A percentile compares a stretch with the other conserved stretches of the same genome.
phyloP scores from a whole-genome alignment of 2,329 filamentous ascomycete genomes.

The Exophiala aquamarina region DNA sequence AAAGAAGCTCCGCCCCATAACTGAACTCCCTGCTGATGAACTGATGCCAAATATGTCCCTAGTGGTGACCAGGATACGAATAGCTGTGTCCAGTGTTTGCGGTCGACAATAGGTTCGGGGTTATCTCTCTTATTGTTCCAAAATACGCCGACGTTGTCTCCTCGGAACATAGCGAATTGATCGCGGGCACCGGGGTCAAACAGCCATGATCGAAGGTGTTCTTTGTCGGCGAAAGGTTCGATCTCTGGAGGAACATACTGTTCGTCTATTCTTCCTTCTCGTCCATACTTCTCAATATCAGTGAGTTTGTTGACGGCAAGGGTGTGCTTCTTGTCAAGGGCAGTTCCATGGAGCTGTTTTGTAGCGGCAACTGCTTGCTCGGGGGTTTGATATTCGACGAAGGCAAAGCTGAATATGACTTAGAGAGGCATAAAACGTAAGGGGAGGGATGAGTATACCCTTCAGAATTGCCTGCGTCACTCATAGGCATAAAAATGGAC shows the following conservation, averaged over 20 bases:
- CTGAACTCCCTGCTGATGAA: conserved; percentile 94
- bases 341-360: conserved; percentile 79
- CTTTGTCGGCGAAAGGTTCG: conserved; percentile 83
- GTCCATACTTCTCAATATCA: conserved; percentile 93
- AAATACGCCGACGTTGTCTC: conserved; percentile 88
- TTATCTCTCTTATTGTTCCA: conserved; percentile 97
- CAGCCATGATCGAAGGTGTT: conserved; percentile 92
- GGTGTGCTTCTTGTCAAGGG: conserved; percentile 95
- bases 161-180: conserved; percentile 92
- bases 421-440: neutral
- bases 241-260: conserved; percentile 81
- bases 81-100: conserved; percentile 94
- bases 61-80: conserved; percentile 98
- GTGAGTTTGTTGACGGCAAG: conserved; percentile 97
- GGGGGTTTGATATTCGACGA: conserved; percentile 91
- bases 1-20: conserved; percentile 92
- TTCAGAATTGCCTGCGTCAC: conserved; percentile 80
- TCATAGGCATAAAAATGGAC: conserved; percentile 89
- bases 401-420: conserved; percentile 71
- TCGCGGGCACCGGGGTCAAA: conserved; percentile 86
- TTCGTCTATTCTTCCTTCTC: conserved; percentile 90
- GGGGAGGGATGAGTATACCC: conserved; percentile 56
- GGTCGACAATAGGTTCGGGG: conserved; percentile 86
- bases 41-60: conserved; percentile 90
- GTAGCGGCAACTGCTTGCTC: conserved; percentile 87